Evolutionary conservation across 2,329 filamentous ascomycete species (phyloP), one percentile per base, ranked within the genome.

Genomic region (Penicillium sp.): DNA sequence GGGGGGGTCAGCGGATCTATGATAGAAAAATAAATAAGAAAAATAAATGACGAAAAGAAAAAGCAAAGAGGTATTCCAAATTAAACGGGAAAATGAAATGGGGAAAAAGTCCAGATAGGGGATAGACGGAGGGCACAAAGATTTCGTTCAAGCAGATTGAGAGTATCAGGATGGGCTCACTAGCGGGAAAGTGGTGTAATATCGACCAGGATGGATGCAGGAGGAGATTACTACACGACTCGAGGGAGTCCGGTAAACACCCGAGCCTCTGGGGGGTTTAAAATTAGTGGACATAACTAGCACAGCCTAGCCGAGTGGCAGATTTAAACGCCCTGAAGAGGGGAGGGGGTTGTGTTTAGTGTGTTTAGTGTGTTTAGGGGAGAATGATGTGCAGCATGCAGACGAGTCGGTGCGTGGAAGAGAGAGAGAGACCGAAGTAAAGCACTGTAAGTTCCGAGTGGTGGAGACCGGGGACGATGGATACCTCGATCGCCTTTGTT

Each of bases 131-230:
- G 42, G 52, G 46, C 42, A 54, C 42, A 56, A 46, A 53, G 49
- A 58, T 27, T 40, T n/a, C 12, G 6, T 27, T 4, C 38, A 8
- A 39, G 37, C 23, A 40, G 38, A 40, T 23, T 15, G 55, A 56
- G 57, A 60, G 46, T 63, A 65, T 64, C 57, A 66, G 58, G 47
- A 62, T 57, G 60, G 59, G 58, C 64, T 66, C 60, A 67, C 61
- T 67, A 67, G 65, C 62, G 64, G 63, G 57, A 66, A 63, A 58
- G 60, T 63, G 58, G 66, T 69, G 66, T 69, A 69, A 69, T 68
- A 64, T 64, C 56, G 62, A 60, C 66, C 55, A 65, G 65, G 65
- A 63, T 69, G 57, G 54, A 61, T 66, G 65, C 65, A 68, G 62
- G 58, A 59, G 63, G 65, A 60, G 60, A 62, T 57, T 58, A 60